These are phyloP conservation scores for Ogataea haglerorum DNA, from an alignment of 805 yeast species.

Conservation along the genomic window DNA sequence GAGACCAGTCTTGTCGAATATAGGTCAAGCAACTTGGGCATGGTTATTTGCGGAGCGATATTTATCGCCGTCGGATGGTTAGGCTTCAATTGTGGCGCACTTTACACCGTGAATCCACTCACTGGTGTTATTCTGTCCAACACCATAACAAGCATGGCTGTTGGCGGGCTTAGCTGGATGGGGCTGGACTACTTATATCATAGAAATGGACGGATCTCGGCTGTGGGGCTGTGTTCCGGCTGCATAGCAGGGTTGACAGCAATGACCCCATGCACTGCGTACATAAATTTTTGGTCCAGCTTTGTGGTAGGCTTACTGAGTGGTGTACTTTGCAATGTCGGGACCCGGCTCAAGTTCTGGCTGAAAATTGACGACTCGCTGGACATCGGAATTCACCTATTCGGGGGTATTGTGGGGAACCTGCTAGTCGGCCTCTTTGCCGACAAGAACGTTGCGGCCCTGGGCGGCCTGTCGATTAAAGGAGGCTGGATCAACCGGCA, in stretches of 20 bases:
- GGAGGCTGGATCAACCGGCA: constrained; percentile 91
- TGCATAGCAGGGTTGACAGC: constrained; percentile 89
- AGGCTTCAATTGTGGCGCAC: constrained; percentile 86
- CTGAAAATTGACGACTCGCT: constrained; percentile 79
- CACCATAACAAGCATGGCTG: constrained; percentile 74
- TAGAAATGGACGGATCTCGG: constrained; percentile 70
- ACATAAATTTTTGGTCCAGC: constrained; percentile 81
- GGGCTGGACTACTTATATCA: constrained; percentile 62
- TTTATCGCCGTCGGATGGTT: constrained; percentile 89
- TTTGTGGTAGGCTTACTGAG: constrained; percentile 72
- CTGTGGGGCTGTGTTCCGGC: constrained; percentile 92
- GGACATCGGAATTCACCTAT: constrained; percentile 93
- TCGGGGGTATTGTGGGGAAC: constrained; percentile 84
- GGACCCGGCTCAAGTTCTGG: constrained; percentile 77
- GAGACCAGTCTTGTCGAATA: constrained; percentile 63
- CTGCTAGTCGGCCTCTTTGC: constrained; percentile 80
- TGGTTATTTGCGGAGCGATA: constrained; percentile 79
- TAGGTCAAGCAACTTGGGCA: constrained; percentile 83
- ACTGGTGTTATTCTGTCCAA: constrained; percentile 81
- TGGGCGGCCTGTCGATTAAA: constrained; percentile 63
- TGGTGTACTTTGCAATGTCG: constrained; percentile 76
- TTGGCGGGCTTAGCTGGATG: constrained; percentile 86
- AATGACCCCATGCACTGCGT: constrained; percentile 91
- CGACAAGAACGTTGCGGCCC: constrained; percentile 63
- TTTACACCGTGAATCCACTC: constrained; percentile 67